These are phyloP conservation scores for Claviceps sp. DNA, from an alignment of 2,329 filamentous ascomycete species.

Conservation along the genomic window DNA sequence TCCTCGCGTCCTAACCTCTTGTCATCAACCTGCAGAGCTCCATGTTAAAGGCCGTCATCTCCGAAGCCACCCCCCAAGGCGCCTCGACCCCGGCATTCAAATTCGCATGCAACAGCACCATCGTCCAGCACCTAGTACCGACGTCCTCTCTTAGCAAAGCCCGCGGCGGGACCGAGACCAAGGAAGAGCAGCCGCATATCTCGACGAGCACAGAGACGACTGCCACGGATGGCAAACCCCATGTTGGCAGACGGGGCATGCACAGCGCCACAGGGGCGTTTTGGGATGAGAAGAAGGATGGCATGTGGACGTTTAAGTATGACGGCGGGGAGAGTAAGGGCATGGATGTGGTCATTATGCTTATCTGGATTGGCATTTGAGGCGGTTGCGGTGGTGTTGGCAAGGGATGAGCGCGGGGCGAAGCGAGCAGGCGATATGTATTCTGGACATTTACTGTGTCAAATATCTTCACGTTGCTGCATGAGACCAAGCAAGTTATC, in stretches of 20 bases:
- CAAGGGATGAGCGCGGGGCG: no score
- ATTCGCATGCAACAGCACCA: constrained; percentile 95
- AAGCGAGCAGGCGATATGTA: neutral
- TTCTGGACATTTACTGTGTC: neutral
- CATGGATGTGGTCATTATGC: constrained; percentile 55
- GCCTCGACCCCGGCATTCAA: constrained; percentile 59
- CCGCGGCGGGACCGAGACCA: constrained; percentile 34
- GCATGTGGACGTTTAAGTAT: constrained; percentile 83
- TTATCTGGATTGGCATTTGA: constrained; percentile 66
- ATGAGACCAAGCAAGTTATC: no score
- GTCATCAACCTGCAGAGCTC: constrained; percentile 41
- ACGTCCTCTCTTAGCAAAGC: constrained; percentile 51
- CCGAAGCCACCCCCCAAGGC: constrained; percentile 50
- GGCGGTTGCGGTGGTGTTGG: neutral
- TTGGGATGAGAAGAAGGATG: constrained; percentile 84
- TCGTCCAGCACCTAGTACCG: constrained; percentile 81
- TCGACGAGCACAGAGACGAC: constrained; percentile 40
- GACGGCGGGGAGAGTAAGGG: constrained; percentile 55
- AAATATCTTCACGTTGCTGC: no score
- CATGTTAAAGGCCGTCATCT: constrained; percentile 65
- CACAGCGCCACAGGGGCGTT: constrained; percentile 74
- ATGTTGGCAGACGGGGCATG: constrained; percentile 78
- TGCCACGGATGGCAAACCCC: constrained; percentile 51
- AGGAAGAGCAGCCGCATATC: constrained; percentile 36
- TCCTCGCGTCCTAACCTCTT: neutral